Base-by-base conservation (phyloP, 805 yeast genomes). In the Yarrowia hollandica region DNA sequence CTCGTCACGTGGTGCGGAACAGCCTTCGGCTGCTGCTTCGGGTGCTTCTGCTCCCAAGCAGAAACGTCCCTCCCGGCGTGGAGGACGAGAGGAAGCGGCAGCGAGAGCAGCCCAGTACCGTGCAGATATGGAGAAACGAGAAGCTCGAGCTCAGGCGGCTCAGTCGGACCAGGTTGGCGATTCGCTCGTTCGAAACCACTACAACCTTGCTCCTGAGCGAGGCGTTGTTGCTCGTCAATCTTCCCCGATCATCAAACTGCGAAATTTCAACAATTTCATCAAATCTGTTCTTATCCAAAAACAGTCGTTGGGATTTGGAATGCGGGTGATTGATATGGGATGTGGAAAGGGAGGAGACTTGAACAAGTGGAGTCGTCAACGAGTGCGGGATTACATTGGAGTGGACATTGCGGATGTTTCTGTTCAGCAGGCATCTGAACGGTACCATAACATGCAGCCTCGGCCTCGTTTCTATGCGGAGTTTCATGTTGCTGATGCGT, bases 281-380 rank as follows among this genome's bases (percentile, higher is more conserved):
- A 94, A 94, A 69, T 88, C 89, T 69, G 88, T 90, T 68, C 74
- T 92, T 8, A 83, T 94, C 58, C 85, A 86, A 60, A 87, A 86
- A 64, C 84, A 77, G 71, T 82, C 85, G 2, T 38, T 31, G 6
- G 59, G 58, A 1, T 75, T 76, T 44, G 74, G 81, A 62, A 79
- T 80, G 37, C 77, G 80, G 18, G 90, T 86, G 1, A 74, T 94
- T 16, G 99, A 94, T 68, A 72, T 92, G 60, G 97, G 97, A 14
- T 91, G 98, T 72, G 99, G 99, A 12, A 95, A 94, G 71, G 99
- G 99, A 56, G 99, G 99, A 23, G 99, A 94, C 74, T 74, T 94
- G 67, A 82, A 86, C 65, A 94, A 94, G 70, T 92, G 96, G 84
- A 87, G 85, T 55, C 82, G 82, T 65, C 86, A 89, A 0, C 75